A percentile compares a stretch with the other conserved stretches of the same genome.
Evolutionary conservation across 208 protist genomes (phyloP).

Genomic region (Trichomonas tenax): DNA sequence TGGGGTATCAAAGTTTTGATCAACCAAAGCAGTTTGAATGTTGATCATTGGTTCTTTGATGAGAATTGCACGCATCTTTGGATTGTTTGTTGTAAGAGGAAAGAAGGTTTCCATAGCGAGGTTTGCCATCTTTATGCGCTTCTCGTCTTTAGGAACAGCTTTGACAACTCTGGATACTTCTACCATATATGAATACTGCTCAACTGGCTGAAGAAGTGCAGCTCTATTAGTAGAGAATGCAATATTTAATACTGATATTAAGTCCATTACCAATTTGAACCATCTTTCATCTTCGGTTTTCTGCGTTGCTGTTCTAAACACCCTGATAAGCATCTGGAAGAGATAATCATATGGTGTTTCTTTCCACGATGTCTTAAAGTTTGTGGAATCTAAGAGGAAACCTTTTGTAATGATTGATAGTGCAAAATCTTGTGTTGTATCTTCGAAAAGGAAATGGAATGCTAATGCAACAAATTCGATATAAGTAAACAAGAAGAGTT

Average conservation of each 20-base stretch:
- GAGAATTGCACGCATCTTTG: neutral
- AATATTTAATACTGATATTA: neutral
- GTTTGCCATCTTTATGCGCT: neutral
- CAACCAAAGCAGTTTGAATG: neutral
- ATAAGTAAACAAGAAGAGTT: neutral
- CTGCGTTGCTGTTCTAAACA: neutral
- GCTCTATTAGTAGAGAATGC: neutral
- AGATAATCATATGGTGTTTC: neutral
- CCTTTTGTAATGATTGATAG: neutral
- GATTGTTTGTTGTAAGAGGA: neutral
- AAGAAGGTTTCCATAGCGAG: neutral
- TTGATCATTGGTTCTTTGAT: neutral
- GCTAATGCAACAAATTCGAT: neutral
- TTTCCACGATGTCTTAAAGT: neutral
- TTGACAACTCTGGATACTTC: neutral
- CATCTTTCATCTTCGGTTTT: neutral
- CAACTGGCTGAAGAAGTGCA: neutral
- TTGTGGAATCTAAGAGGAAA: neutral
- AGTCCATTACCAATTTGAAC: neutral
- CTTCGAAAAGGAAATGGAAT: neutral
- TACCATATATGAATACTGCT: neutral
- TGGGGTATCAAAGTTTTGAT: neutral
- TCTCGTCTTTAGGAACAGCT: neutral
- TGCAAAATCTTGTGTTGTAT: neutral
- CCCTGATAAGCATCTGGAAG: neutral